Evolutionary conservation across 306 rosid species (phyloP).

Genomic region (Delonix regia): DNA sequence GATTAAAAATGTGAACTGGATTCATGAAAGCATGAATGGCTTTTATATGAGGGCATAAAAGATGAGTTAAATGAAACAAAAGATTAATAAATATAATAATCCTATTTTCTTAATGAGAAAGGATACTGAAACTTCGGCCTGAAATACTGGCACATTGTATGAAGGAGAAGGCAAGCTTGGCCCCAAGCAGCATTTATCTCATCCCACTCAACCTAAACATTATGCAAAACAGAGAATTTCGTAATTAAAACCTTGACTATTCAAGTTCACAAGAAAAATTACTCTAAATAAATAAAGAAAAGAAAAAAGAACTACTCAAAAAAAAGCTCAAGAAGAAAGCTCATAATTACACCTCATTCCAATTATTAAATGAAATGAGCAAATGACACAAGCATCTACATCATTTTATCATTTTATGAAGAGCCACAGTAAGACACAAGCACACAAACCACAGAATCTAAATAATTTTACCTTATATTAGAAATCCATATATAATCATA

Average conservation of each 20-base stretch:
- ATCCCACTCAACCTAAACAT: slow-evolving; percentile 90
- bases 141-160: slow-evolving; percentile 96
- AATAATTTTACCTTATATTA: slow-evolving; percentile 3
- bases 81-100: neutral
- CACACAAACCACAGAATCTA: neutral
- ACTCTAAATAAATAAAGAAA: neutral
- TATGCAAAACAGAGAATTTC: slow-evolving; percentile 35
- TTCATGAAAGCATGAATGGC: neutral
- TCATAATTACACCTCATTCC: neutral
- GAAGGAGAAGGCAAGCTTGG: slow-evolving; percentile 98
- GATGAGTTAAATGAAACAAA: neutral
- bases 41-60: neutral
- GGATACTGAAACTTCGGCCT: slow-evolving; percentile 84
- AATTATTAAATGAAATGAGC: slow-evolving; percentile 27
- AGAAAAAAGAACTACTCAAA: neutral
- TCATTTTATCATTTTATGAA: slow-evolving; percentile 11
- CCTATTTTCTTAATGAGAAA: neutral
- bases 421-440: slow-evolving; percentile 20
- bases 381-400: slow-evolving; percentile 19
- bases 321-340: slow-evolving; percentile 12
- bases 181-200: slow-evolving; percentile 99
- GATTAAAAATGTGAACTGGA: neutral
- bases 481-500: slow-evolving; percentile 3
- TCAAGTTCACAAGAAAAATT: slow-evolving; percentile 13
- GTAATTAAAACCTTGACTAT: slow-evolving; percentile 34